Evolutionary conservation across 2,329 filamentous ascomycete genomes (phyloP).

Genomic region (Paraphoma sp.): DNA sequence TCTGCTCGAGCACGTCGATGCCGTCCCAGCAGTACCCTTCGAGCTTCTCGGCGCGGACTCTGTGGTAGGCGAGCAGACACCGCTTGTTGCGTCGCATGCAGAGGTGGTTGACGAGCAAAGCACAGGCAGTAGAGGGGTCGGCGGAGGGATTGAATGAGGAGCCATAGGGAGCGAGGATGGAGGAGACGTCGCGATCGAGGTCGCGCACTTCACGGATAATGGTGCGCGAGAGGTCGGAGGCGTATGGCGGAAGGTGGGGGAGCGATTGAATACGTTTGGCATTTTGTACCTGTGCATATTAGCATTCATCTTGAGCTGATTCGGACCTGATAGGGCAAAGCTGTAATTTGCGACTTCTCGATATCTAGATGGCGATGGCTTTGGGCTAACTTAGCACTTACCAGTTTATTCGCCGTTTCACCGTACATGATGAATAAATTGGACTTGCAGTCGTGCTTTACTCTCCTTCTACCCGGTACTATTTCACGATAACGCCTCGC

Average conservation of each 20-base stretch:
- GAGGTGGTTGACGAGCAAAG: slow-evolving; percentile 89
- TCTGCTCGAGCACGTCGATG: slow-evolving; percentile 76
- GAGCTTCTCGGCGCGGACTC: slow-evolving; percentile 86
- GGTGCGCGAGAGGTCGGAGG: slow-evolving; percentile 86
- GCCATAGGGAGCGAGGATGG: slow-evolving; percentile 81
- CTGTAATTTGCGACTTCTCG: not conserved
- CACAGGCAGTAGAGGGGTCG: slow-evolving; percentile 84
- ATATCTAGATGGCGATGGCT: not conserved
- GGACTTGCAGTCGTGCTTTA: not conserved
- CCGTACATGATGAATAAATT: slow-evolving; percentile 72
- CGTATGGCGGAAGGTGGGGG: slow-evolving; percentile 85
- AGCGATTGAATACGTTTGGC: slow-evolving; percentile 93
- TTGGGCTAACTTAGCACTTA: slow-evolving; percentile 47
- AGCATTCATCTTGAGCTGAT: not conserved
- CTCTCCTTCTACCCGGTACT: not conserved
- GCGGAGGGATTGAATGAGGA: slow-evolving; percentile 84
- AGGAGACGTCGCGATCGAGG: slow-evolving; percentile 82
- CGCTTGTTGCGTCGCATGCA: slow-evolving; percentile 97
- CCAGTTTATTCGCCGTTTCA: slow-evolving; percentile 84
- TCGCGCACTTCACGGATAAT: slow-evolving; percentile 93
- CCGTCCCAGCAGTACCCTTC: slow-evolving; percentile 95
- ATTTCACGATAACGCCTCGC: too few relatives aligned
- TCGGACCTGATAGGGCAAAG: not conserved
- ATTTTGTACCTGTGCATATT: slow-evolving; percentile 75
- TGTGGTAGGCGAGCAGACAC: slow-evolving; percentile 92